Evolutionary conservation across 495 filamentous ascomycete species (phyloP).

Genomic region (Lindgomyces ingoldianus): DNA sequence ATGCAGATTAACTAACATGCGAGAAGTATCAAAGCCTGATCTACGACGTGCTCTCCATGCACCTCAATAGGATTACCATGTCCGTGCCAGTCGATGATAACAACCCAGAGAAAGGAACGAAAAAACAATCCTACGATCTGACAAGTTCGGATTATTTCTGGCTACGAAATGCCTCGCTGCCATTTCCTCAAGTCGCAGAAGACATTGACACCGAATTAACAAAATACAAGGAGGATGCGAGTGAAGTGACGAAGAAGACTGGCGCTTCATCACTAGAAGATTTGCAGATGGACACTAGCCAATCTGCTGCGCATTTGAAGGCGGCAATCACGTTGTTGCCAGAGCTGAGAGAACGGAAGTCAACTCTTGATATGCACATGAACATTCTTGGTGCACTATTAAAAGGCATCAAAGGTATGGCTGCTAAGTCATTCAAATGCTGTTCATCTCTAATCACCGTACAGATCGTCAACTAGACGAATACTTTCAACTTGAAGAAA

Average conservation of each 20-base stretch:
- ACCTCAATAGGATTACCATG: slow-evolving; percentile 93
- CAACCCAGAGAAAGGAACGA: slow-evolving; percentile 67
- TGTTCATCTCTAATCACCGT: neutral
- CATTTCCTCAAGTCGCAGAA: slow-evolving; percentile 95
- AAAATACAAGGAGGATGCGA: slow-evolving; percentile 93
- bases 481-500: slow-evolving; percentile 94
- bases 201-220: slow-evolving; percentile 91
- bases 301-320: slow-evolving; percentile 91
- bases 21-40: slow-evolving; percentile 83
- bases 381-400: slow-evolving; percentile 87
- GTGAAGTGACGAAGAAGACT: slow-evolving; percentile 91
- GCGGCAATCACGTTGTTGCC: slow-evolving; percentile 90
- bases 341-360: slow-evolving; percentile 89
- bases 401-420: slow-evolving; percentile 71
- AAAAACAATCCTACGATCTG: slow-evolving; percentile 86
- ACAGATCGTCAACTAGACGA: slow-evolving; percentile 86
- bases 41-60: slow-evolving; percentile 91
- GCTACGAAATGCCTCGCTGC: slow-evolving; percentile 86
- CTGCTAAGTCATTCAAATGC: neutral
- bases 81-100: slow-evolving; percentile 76
- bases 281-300: slow-evolving; percentile 82
- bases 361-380: slow-evolving; percentile 96
- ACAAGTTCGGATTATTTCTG: slow-evolving; percentile 96
- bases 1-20: neutral
- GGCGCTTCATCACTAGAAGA: slow-evolving; percentile 92